Conservation (phyloP, 2,329 filamentous ascomycete genomes). For the Ceratocystis albifundus region DNA sequence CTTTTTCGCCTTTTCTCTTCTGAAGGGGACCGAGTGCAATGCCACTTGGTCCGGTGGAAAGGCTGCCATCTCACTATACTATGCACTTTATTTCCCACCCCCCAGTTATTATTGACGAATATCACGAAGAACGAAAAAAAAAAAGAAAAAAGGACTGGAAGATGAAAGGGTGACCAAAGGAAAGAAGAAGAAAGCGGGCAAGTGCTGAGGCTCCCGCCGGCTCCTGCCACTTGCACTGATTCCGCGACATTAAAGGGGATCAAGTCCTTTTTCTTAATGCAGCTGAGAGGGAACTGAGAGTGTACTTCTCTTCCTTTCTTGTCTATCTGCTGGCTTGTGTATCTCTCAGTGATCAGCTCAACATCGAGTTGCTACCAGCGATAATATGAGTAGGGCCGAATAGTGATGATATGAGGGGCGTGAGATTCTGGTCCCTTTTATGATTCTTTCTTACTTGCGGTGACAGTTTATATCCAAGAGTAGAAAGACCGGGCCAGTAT, state of each 20-base stretch:
- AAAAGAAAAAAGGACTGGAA: not conserved
- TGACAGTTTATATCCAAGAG: too few relatives aligned
- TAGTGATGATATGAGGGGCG: not conserved
- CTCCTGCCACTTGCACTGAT: conserved; percentile 4
- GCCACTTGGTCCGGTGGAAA: not conserved
- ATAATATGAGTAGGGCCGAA: conserved; percentile 1
- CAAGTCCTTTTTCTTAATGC: not conserved
- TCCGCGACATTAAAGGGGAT: conserved; percentile 12
- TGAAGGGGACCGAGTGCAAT: not conserved
- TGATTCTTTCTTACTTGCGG: not conserved
- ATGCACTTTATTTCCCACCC: not conserved
- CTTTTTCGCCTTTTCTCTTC: not conserved
- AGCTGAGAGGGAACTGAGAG: conserved; percentile 1
- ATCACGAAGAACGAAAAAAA: not conserved
- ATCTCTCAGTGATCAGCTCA: not conserved
- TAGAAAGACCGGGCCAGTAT: too few relatives aligned
- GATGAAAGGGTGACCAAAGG: too few relatives aligned
- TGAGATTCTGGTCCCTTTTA: not conserved
- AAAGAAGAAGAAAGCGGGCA: not conserved
- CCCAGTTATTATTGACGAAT: not conserved
- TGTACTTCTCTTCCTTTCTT: not conserved
- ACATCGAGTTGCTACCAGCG: not conserved
- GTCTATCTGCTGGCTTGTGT: not conserved
- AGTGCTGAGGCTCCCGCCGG: not conserved
- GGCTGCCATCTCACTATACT: not conserved